Conservation (phyloP, 306 rosid species). For the Lithocarpus polystachyus region DNA sequence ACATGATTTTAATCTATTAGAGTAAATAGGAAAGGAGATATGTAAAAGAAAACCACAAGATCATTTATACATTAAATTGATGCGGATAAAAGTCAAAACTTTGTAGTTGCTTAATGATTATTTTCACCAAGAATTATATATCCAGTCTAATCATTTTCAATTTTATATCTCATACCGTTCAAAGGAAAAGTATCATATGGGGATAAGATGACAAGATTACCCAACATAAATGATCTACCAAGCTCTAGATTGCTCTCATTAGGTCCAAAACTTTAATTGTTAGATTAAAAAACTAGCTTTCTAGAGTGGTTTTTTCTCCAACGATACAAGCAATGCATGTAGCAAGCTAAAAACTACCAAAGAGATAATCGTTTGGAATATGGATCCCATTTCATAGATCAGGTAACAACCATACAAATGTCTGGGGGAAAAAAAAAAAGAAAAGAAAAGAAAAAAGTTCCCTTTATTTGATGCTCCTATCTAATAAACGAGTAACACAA, state of each 20-base stretch:
- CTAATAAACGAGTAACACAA: not conserved
- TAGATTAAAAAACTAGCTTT: not conserved
- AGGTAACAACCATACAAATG: not conserved
- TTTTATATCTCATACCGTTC: not conserved
- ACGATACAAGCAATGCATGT: not conserved
- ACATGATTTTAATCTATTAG: not conserved
- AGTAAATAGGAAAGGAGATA: not conserved
- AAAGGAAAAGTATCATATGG: not conserved
- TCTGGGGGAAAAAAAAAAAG: not conserved
- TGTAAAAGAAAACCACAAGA: not conserved
- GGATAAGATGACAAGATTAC: not conserved
- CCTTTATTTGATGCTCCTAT: not conserved
- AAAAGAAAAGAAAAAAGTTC: too few species aligned
- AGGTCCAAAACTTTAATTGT: not conserved
- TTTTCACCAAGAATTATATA: not conserved
- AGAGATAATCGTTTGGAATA: not conserved
- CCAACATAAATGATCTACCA: not conserved
- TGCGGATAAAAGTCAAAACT: not conserved
- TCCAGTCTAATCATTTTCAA: not conserved
- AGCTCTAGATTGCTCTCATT: not conserved
- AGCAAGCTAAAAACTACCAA: not conserved
- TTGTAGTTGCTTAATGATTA: not conserved
- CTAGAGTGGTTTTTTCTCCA: not conserved
- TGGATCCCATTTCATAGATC: not conserved
- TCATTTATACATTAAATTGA: not conserved